Conservation (phyloP, 495 filamentous ascomycete genomes). For the Thermochaetoides thermophila region DNA sequence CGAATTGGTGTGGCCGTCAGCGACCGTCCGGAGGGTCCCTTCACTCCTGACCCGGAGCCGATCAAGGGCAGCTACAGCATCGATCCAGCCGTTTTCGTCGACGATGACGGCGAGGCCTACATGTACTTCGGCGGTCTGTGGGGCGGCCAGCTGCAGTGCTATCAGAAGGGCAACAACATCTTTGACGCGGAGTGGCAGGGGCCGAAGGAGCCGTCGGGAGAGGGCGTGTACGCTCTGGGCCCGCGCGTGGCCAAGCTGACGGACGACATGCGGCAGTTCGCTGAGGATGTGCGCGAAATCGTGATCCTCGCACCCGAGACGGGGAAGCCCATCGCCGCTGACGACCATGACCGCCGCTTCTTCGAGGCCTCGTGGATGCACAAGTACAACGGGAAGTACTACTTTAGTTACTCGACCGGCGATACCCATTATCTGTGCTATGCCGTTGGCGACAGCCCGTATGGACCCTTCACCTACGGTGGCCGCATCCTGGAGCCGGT, state of each 20-base stretch:
- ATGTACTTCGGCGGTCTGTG: conserved; percentile 54
- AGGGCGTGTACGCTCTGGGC: conserved; percentile 32
- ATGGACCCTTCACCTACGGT: conserved; percentile 55
- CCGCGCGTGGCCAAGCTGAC: conserved; percentile 47
- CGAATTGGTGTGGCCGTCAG: conserved; percentile 47
- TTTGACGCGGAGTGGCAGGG: conserved; percentile 37
- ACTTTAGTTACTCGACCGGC: conserved; percentile 63
- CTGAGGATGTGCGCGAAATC: conserved; percentile 32
- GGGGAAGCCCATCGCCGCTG: conserved; percentile 40
- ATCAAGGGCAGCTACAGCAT: conserved; percentile 47
- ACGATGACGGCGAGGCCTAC: conserved; percentile 45
- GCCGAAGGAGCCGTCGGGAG: conserved; percentile 39
- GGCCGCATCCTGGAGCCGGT: conserved; percentile 61
- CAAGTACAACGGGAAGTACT: conserved; percentile 47
- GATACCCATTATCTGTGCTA: conserved; percentile 60
- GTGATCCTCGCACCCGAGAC: conserved; percentile 42
- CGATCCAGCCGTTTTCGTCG: conserved; percentile 49
- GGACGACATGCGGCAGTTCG: conserved; percentile 47
- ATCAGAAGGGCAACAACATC: conserved; percentile 25
- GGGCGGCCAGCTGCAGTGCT: conserved; percentile 54
- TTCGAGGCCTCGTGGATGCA: conserved; percentile 72
- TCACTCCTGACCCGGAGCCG: conserved; percentile 39
- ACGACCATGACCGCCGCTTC: conserved; percentile 60
- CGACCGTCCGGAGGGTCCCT: conserved; percentile 41
- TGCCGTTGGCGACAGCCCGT: conserved; percentile 42